Percentiles rank a stretch among this genome's conserved stretches.
phyloP scores from a whole-genome alignment of 192 early-diverging fungal genomes.

The Chytriomyces confervae region DNA sequence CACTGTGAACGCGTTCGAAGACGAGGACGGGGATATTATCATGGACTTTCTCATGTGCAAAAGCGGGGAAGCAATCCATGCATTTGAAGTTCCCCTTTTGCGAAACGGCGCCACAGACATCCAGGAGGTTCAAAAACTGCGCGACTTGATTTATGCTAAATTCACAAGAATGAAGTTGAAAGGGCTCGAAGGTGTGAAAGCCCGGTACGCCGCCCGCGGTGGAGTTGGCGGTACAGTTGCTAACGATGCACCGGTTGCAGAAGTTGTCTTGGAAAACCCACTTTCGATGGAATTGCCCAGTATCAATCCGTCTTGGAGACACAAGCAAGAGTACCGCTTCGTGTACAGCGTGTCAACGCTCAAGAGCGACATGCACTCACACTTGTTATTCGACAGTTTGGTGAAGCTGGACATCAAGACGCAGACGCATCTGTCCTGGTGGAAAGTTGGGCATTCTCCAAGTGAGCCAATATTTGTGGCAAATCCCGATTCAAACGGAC shows the following conservation, averaged over 20 bases:
- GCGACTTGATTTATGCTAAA: neutral
- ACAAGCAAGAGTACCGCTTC: conserved; percentile 38
- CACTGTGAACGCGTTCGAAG: conserved; percentile 57
- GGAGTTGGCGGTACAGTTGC: neutral
- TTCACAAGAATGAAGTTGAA: conserved; percentile 7
- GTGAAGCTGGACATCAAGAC: conserved; percentile 13
- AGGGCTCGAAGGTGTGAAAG: neutral
- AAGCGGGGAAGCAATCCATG: conserved; percentile 10
- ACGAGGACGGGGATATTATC: conserved; percentile 39
- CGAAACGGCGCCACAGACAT: neutral
- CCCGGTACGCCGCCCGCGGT: neutral
- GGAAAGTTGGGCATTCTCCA: conserved; percentile 73
- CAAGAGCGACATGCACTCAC: conserved; percentile 38
- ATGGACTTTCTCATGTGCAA: conserved; percentile 15
- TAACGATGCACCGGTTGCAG: neutral
- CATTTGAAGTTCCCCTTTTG: neutral
- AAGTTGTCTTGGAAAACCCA: conserved; percentile 6
- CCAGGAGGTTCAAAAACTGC: neutral
- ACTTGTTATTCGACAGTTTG: conserved; percentile 40
- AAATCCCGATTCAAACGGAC: conserved; percentile 41
- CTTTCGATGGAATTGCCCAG: conserved; percentile 17
- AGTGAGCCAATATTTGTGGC: conserved; percentile 84
- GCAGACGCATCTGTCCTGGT: conserved; percentile 39
- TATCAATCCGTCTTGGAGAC: conserved; percentile 39
- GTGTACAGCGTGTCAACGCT: conserved; percentile 39